These are phyloP conservation scores for Cercospora beticola DNA, from an alignment of 2,329 filamentous ascomycete species.

Conservation along the genomic window DNA sequence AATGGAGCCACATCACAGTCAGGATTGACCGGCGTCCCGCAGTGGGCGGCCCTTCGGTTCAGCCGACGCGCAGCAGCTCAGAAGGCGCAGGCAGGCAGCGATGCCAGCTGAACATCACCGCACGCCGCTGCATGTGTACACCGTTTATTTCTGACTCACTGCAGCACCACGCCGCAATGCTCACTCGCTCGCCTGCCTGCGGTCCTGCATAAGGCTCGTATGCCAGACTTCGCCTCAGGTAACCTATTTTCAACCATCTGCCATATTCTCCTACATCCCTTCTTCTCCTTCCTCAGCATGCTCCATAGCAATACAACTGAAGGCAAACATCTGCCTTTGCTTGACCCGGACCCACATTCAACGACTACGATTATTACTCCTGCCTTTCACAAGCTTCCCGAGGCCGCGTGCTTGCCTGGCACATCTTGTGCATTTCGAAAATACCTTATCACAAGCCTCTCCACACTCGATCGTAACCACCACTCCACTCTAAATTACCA, in stretches of 20 bases:
- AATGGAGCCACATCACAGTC: not conserved
- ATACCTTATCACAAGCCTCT: not conserved
- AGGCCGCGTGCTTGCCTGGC: not conserved
- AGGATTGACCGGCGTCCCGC: not conserved
- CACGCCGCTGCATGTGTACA: not conserved
- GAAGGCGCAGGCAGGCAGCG: not conserved
- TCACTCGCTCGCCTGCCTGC: not conserved
- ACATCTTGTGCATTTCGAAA: not conserved
- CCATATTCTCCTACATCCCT: not conserved
- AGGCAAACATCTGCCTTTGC: not conserved
- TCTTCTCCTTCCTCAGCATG: not conserved
- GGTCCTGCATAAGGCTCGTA: not conserved
- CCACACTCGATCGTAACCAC: not conserved
- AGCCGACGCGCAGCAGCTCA: not conserved
- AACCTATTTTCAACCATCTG: not conserved
- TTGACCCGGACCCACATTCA: not conserved
- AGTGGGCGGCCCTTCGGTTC: not conserved
- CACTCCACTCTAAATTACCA: not conserved
- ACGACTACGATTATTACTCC: not conserved
- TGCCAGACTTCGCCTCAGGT: not conserved
- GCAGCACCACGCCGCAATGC: not conserved
- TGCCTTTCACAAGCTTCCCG: not conserved
- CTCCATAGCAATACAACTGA: not conserved
- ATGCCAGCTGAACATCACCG: not conserved
- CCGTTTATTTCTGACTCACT: not conserved